phyloP scores from a whole-genome alignment of 495 filamentous ascomycete species.

The Neurospora sp. region DNA sequence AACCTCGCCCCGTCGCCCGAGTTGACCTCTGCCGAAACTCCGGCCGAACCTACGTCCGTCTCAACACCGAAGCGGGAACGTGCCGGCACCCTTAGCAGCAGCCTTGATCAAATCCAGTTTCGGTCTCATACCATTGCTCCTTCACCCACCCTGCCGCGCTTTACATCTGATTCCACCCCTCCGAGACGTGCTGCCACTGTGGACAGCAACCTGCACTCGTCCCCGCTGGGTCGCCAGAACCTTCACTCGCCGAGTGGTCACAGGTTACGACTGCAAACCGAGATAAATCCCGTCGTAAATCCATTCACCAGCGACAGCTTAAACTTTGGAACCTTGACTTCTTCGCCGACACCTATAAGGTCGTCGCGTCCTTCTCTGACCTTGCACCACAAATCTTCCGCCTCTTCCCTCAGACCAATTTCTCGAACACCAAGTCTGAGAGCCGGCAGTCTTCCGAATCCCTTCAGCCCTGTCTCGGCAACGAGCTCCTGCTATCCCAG shows the following conservation, averaged over 20 bases:
- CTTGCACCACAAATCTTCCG: slow-evolving; percentile 30
- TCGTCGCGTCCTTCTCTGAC: slow-evolving; percentile 16
- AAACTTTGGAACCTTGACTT: background rate
- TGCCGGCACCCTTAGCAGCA: background rate
- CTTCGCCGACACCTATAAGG: slow-evolving; percentile 13
- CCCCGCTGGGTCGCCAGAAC: slow-evolving; percentile 7
- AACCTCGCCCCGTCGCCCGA: slow-evolving; percentile 3
- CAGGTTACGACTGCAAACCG: slow-evolving; percentile 26
- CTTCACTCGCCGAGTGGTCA: slow-evolving; percentile 12
- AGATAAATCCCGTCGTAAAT: slow-evolving; percentile 15
- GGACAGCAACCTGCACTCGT: slow-evolving; percentile 3
- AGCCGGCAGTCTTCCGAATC: slow-evolving; percentile 19
- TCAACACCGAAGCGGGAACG: slow-evolving; percentile 1
- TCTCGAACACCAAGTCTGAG: slow-evolving; percentile 41
- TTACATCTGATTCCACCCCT: slow-evolving; percentile 1
- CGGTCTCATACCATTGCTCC: slow-evolving; percentile 24
- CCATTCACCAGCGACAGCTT: slow-evolving; percentile 14
- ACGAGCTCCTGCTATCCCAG: slow-evolving; percentile 35
- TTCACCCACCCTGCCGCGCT: slow-evolving; percentile 15
- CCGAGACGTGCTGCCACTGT: slow-evolving; percentile 5
- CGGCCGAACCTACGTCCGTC: slow-evolving; percentile 1
- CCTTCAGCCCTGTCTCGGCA: slow-evolving; percentile 29
- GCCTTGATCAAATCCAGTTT: slow-evolving; percentile 16
- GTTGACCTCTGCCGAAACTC: slow-evolving; percentile 2
- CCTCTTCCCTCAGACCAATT: slow-evolving; percentile 31